Evolutionary conservation across 2,329 filamentous ascomycete species (phyloP).

Genomic region (Xylariomycetidae sp.): DNA sequence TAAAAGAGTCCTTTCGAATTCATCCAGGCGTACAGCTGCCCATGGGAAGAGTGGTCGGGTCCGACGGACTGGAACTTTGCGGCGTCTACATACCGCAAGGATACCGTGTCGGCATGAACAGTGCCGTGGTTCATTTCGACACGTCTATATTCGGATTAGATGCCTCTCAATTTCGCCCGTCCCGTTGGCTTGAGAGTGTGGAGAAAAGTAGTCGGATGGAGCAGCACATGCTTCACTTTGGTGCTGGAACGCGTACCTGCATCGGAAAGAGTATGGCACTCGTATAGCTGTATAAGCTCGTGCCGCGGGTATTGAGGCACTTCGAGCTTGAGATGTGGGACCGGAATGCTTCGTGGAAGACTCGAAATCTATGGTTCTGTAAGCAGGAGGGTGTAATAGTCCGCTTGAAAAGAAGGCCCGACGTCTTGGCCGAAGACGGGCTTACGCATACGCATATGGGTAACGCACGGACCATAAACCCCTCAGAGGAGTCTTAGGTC

Average conservation of each 20-base stretch:
- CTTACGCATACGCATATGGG: too few relatives aligned
- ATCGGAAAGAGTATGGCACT: slow-evolving; percentile 29
- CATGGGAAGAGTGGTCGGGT: slow-evolving; percentile 36
- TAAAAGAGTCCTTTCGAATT: slow-evolving; percentile 39
- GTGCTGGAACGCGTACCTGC: slow-evolving; percentile 46
- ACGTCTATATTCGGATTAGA: slow-evolving; percentile 10
- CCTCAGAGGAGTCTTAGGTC: too few relatives aligned
- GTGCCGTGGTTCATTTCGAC: slow-evolving; percentile 20
- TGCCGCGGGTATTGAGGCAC: slow-evolving; percentile 11
- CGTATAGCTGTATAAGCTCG: slow-evolving; percentile 15
- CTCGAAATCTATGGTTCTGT: slow-evolving; percentile 13
- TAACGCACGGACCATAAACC: too few relatives aligned
- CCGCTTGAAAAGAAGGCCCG: too few relatives aligned
- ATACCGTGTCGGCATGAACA: slow-evolving; percentile 21
- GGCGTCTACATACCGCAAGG: slow-evolving; percentile 18
- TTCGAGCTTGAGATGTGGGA: slow-evolving; percentile 12
- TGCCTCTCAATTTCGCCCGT: slow-evolving; percentile 10
- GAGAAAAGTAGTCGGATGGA: slow-evolving; percentile 11
- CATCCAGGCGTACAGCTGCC: slow-evolving; percentile 36
- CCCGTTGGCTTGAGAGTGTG: slow-evolving; percentile 11
- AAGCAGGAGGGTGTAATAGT: too few relatives aligned
- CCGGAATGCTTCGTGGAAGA: slow-evolving; percentile 10
- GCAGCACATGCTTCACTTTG: slow-evolving; percentile 35
- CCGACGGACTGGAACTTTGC: slow-evolving; percentile 24
- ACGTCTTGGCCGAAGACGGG: too few relatives aligned